Conservation (phyloP, 345 rosid genomes). For the Eucalyptus brandiana region DNA sequence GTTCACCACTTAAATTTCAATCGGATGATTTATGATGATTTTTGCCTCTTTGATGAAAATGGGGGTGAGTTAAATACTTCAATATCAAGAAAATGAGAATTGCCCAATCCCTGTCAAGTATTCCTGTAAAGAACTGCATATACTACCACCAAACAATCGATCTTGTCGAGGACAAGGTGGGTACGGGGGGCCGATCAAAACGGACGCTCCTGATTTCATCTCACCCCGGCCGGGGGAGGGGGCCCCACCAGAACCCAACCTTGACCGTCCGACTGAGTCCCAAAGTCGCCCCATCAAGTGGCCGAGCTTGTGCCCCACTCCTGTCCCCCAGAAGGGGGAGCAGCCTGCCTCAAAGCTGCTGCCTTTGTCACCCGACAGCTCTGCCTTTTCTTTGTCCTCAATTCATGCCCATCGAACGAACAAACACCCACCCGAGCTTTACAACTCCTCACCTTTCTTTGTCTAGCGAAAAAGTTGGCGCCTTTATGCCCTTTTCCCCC, state of each 20-base stretch:
- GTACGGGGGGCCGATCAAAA: neutral
- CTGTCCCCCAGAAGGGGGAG: constrained; percentile 54
- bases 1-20: neutral
- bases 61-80: neutral
- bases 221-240: neutral
- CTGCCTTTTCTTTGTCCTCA: constrained; percentile 57
- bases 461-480: neutral
- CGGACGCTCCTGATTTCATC: neutral
- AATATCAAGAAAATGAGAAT: neutral
- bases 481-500: neutral
- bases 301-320: constrained; percentile 32
- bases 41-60: neutral
- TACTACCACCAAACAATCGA: neutral
- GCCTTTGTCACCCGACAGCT: constrained; percentile 69
- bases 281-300: neutral
- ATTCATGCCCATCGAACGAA: constrained; percentile 6
- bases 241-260: neutral
- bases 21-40: neutral
- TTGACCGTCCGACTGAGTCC: neutral
- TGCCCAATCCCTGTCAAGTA: neutral
- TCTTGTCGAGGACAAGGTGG: neutral
- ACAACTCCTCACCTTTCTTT: neutral
- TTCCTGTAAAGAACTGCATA: neutral
- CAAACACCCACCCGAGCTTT: neutral
- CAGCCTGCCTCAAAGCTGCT: constrained; percentile 69